Evolutionary conservation across 2,329 filamentous ascomycete genomes (phyloP), one percentile per base, ranked within the genome.

Genomic region (Colletotrichum sp.): DNA sequence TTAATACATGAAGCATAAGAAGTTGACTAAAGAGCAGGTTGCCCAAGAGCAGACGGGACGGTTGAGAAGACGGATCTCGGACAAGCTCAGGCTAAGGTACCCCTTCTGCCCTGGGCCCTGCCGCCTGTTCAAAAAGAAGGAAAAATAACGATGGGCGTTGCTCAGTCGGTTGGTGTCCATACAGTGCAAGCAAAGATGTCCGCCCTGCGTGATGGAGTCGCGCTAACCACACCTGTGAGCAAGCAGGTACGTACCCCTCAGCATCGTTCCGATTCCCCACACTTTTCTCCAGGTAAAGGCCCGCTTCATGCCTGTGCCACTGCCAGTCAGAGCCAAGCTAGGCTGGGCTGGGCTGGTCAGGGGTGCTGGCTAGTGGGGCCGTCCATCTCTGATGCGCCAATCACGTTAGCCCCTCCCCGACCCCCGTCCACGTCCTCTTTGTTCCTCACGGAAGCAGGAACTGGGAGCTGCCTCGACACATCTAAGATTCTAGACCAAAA

Each of bases 221-320:
- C 36, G 36, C 72, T 75, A 75, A 44, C 63, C 64, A 32, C 22
- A 39, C 55, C 48, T 6, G 44, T 13, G 52, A 57, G 44, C 32
- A 15, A 10, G 44, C 59, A 73, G 64, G 65, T 52, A 76, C 70
- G 70, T 74, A 60, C 34, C 44, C 9, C 9, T 22, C 22, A 32
- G 57, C 44, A 65, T 68, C 70, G 44, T 48, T 65, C 44, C 70
- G 15, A 18, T 62, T 76, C 74, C 65, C 74, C 74, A 76, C 64
- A 76, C 70, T 76, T 70, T 75, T 76, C 74, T 76, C 74, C 74
- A 74, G 70, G 71, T 39, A 48, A 4, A 48, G 59, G 6, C 22
- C 74, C 70, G 64, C 48, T 73, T 55, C 9, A 24, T 32, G 64
- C 44, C 70, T 65, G 22, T 69, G 59, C 59, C 34, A 75, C 64